Conservation (phyloP, 331 rosid species). For the Rhamnella rubrinervis region DNA sequence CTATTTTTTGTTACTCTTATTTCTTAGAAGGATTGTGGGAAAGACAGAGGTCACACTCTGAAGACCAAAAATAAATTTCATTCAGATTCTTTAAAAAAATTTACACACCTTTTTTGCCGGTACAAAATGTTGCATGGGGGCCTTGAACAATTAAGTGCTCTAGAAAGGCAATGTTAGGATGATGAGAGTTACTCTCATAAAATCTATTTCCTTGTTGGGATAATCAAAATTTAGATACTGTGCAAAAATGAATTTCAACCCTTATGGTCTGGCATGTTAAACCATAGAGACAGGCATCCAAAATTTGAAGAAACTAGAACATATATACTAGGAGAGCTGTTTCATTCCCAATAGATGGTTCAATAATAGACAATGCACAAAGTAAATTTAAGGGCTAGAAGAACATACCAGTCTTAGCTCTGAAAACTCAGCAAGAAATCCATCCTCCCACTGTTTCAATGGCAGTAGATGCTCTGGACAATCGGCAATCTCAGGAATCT, state of each 20-base stretch:
- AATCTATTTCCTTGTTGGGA: neutral
- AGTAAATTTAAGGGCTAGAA: conserved; percentile 6
- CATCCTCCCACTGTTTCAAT: conserved; percentile 77
- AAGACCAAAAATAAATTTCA: no score
- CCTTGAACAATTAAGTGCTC: no score
- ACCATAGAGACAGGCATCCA: neutral
- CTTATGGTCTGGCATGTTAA: neutral
- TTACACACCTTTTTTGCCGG: no score
- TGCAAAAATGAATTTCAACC: neutral
- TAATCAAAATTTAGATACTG: neutral
- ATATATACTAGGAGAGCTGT: neutral
- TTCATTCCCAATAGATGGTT: neutral
- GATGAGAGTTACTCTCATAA: neutral
- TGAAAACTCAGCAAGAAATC: conserved; percentile 73
- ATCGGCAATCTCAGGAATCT: conserved; percentile 74
- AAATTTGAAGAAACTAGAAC: neutral
- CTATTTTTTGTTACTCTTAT: no score
- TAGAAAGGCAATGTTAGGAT: no score
- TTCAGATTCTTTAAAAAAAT: no score
- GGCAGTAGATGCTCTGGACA: conserved; percentile 85
- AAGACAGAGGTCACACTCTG: no score
- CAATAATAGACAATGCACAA: neutral
- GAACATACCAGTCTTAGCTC: conserved; percentile 61
- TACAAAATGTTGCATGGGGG: no score
- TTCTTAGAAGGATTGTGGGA: no score